Evolutionary conservation across 2,329 filamentous ascomycete species (phyloP).

Genomic region (Microascus cirrosus): DNA sequence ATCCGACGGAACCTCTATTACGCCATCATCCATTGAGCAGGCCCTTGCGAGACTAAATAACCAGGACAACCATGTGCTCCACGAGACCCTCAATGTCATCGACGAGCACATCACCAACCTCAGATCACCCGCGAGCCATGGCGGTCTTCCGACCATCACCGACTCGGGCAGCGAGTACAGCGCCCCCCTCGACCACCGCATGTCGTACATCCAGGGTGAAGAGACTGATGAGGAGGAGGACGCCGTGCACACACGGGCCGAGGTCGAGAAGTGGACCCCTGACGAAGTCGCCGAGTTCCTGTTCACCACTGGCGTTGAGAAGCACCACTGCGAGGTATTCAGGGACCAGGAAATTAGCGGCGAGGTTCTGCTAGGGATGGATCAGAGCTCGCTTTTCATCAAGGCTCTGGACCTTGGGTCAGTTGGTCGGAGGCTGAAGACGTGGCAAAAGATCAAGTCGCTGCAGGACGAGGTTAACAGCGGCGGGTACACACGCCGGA

Average conservation of each 20-base stretch:
- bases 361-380: conserved; percentile 87
- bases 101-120: conserved; percentile 94
- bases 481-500: conserved; percentile 31
- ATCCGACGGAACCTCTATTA: conserved; percentile 8
- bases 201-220: conserved; percentile 88
- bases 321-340: conserved; percentile 87
- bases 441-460: conserved; percentile 91
- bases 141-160: conserved; percentile 35
- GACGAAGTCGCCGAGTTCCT: conserved; percentile 82
- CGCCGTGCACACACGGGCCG: conserved; percentile 49
- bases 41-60: conserved; percentile 24
- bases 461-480: conserved; percentile 78
- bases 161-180: conserved; percentile 90
- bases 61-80: conserved; percentile 63
- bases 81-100: conserved; percentile 90
- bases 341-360: conserved; percentile 92
- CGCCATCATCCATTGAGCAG: conserved; percentile 20
- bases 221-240: conserved; percentile 96
- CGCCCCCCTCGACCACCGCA: conserved; percentile 59
- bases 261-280: conserved; percentile 72
- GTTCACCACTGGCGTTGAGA: conserved; percentile 74
- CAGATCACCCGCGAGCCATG: conserved; percentile 40
- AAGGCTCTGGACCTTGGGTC: conserved; percentile 91
- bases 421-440: conserved; percentile 79
- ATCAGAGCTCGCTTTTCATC: conserved; percentile 88